Base-by-base conservation (phyloP, 108 stramenopile genomes). In the Stephanodiscus minutulus region DNA sequence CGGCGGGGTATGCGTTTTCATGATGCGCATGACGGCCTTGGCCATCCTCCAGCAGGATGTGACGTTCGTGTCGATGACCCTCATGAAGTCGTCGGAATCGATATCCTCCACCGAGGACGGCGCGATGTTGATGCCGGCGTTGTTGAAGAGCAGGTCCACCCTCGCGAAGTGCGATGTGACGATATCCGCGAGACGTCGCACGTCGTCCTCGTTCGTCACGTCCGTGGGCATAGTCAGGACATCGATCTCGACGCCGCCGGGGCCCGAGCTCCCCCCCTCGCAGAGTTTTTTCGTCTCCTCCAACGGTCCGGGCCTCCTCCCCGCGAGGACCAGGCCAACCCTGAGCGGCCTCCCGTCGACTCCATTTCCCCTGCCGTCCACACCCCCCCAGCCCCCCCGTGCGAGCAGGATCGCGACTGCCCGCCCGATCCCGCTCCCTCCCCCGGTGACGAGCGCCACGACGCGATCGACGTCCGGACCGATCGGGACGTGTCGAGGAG, bases 141-240 rank as follows among this genome's bases (percentile, higher is more conserved):
- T 93, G 71, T 93, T 93, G 64, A 93, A 81, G 12, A 93, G 66
- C 0, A 93, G 64, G 52, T 91, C 92, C 7, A 88, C 13, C 41
- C 82, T 47, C 0, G 81, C 79, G 56, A 73, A 83, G 5, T 61
- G 50, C 35, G 52, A 31, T 15, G 48, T 22, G 24, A 79, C 48
- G 8, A 22, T 17, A 7, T 59, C 56, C 75, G 91, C 87, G 3
- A 89, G 52, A 20, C 79, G 20, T 39, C 70, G 49, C 0, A 93
- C 90, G 49, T 81, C 70, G 31, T 58, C 58, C 47, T 83, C 84
- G 11, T 77, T 70, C 12, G 89, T 84, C 1, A 93, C 85, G 68
- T 93, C 92, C 12, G 82, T 68, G 4, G 69, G 50, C 2, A 81
- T 75, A 3, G 56, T 44, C 18, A 83, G 50, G 62, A 66, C 58